Evolutionary conservation across 768 basidiomycete species (phyloP).

Genomic region (Agaricus sinodeliciosus): DNA sequence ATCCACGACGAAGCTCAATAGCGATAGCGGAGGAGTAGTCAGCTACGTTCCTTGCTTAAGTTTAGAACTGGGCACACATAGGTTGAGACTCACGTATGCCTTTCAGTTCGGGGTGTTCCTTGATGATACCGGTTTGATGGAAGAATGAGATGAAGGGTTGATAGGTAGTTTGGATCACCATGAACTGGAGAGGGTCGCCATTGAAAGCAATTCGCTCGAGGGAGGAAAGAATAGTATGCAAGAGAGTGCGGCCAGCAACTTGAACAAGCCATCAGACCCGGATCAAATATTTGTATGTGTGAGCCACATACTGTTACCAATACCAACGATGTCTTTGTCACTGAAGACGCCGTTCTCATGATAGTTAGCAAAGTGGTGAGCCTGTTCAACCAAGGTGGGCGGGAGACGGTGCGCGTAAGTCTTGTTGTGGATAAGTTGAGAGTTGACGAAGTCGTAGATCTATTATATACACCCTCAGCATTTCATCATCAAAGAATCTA

Average conservation of each 20-base stretch:
- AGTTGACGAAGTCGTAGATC: slow-evolving; percentile 76
- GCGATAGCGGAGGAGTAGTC: slow-evolving; percentile 68
- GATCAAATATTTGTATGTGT: neutral
- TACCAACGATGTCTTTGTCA: slow-evolving; percentile 47
- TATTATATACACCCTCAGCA: slow-evolving; percentile 20
- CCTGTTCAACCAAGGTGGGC: slow-evolving; percentile 71
- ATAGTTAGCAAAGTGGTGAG: slow-evolving; percentile 68
- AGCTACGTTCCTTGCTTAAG: slow-evolving; percentile 32
- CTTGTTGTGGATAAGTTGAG: slow-evolving; percentile 74
- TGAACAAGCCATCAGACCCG: slow-evolving; percentile 4
- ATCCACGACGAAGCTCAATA: slow-evolving; percentile 73
- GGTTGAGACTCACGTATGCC: slow-evolving; percentile 52
- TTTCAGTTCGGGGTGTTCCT: slow-evolving; percentile 50
- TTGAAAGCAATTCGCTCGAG: slow-evolving; percentile 77
- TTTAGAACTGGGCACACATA: neutral
- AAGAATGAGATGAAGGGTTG: slow-evolving; percentile 89
- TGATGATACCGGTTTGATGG: slow-evolving; percentile 61
- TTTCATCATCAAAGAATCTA: slow-evolving; percentile 1
- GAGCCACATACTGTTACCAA: slow-evolving; percentile 67
- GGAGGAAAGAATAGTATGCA: slow-evolving; percentile 64
- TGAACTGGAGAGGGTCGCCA: slow-evolving; percentile 72
- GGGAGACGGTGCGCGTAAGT: slow-evolving; percentile 75
- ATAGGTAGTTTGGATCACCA: slow-evolving; percentile 77
- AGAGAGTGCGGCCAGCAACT: slow-evolving; percentile 81
- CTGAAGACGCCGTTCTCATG: slow-evolving; percentile 77